Base-by-base conservation (phyloP, 306 rosid species). In the Oxytropis ochrocephala region DNA sequence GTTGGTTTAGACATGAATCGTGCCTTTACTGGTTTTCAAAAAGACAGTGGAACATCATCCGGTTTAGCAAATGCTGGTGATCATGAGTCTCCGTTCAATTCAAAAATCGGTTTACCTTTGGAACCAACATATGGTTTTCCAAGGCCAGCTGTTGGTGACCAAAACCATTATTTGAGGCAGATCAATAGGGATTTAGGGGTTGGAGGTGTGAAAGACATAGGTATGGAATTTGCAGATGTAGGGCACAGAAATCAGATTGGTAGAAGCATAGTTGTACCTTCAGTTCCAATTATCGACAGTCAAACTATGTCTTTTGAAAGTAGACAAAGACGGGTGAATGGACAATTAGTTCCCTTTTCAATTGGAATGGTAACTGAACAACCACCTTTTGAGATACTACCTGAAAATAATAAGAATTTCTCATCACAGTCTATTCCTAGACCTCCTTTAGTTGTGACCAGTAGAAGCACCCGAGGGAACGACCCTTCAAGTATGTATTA, bases 401-500 rank as follows among this genome's bases (percentile, higher is more conserved):
- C 65, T 12, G 33, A 50, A 66, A 19, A 41, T 59, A 50, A 42
- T 67, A 63, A 21, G 43, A 79, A 36, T 4, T 63, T 63, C 36
- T 39, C 76, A 30, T 39, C 61, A n/a, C 76, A 48, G 38, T 13
- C 48, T 74, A 46, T 52, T 1, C 3, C 64, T 38, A 11, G 24
- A 62, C 50, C 62, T 70, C 49, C 70, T 6, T 29, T 56, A 18
- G 50, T 8, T 8, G 2, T 12, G 63, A 76, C 55, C 72, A 11
- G 52, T 3, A 38, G 72, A 79, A 67, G 71, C 52, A 51, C 61
- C 47, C 38, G 63, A 24, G 44, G 44, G 53, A 27, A 24, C 16
- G 57, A 36, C 69, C 69, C 63, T 74, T 47, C 77, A 74, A 52
- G 83, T 79, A 63, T 62, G 83, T 69, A 19, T 9, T 67, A 33